phyloP scores from a whole-genome alignment of 192 early-diverging fungal species.

The Umbelopsis sp. region DNA sequence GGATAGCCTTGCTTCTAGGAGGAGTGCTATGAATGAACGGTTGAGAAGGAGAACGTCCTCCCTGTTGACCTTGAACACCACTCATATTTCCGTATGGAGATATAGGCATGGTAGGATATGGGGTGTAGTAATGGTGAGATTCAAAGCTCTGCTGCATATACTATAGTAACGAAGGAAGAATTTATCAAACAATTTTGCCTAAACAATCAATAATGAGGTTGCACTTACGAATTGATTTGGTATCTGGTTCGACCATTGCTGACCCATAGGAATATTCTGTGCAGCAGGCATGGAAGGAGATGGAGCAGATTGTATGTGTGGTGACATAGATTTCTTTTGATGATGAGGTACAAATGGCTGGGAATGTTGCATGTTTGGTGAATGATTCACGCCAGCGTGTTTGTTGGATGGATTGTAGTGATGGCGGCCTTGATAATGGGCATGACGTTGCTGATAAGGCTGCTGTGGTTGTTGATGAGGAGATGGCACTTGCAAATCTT shows the following conservation, averaged over 20 bases:
- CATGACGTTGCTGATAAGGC: slow-evolving; percentile 41
- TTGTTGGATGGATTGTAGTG: slow-evolving; percentile 40
- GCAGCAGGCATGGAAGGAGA: slow-evolving; percentile 34
- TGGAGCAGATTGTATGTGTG: slow-evolving; percentile 26
- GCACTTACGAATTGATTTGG: slow-evolving; percentile 31
- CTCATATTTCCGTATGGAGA: neutral
- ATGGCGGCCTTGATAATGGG: slow-evolving; percentile 37
- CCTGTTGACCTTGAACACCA: slow-evolving; percentile 4
- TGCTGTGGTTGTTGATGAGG: slow-evolving; percentile 31
- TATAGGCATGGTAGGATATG: slow-evolving; percentile 6
- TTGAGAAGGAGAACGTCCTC: slow-evolving; percentile 8
- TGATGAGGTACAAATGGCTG: slow-evolving; percentile 37
- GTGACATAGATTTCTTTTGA: slow-evolving; percentile 36
- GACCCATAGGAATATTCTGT: slow-evolving; percentile 32
- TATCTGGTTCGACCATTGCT: slow-evolving; percentile 1
- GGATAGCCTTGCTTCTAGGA: slow-evolving; percentile 54
- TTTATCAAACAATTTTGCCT: neutral
- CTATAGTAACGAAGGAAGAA: neutral
- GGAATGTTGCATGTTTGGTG: slow-evolving; percentile 36
- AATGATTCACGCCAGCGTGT: slow-evolving; percentile 32
- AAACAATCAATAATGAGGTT: neutral
- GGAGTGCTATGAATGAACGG: slow-evolving; percentile 25
- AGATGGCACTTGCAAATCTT: slow-evolving; percentile 29
- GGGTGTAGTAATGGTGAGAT: neutral
- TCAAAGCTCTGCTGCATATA: neutral